Percentiles rank a stretch among this genome's conserved stretches.
Evolutionary conservation across 768 basidiomycete species (phyloP).

Genomic region (Imleria badia): DNA sequence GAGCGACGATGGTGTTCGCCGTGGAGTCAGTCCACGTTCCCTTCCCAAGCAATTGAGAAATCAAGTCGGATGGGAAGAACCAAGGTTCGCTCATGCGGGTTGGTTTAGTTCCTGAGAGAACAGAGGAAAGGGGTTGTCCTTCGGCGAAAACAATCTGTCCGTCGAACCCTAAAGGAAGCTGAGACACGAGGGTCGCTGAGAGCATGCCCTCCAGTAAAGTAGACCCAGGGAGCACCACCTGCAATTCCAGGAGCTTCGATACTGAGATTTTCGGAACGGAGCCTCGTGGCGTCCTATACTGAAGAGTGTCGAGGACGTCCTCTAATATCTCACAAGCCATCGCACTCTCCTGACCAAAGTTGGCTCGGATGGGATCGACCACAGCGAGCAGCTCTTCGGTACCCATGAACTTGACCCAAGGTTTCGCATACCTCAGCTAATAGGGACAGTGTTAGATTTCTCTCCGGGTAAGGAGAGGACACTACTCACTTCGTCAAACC

Average conservation of each 20-base stretch:
- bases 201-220: conserved; percentile 48
- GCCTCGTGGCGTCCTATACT: conserved; percentile 1
- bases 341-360: background rate
- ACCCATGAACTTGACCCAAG: conserved; percentile 60
- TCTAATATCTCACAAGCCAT: conserved; percentile 31
- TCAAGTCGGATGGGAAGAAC: conserved; percentile 23
- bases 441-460: background rate
- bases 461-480: background rate
- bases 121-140: conserved; percentile 3
- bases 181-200: conserved; percentile 39
- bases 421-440: conserved; percentile 13
- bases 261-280: conserved; percentile 25
- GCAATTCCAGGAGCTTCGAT: conserved; percentile 40
- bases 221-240: conserved; percentile 34
- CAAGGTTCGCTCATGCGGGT: background rate
- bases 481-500: conserved; percentile 13
- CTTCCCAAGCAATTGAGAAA: conserved; percentile 40
- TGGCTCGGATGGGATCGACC: conserved; percentile 39
- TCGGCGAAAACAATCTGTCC: conserved; percentile 17
- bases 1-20: conserved; percentile 39
- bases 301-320: conserved; percentile 38
- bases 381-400: conserved; percentile 41
- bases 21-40: conserved; percentile 45
- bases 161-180: conserved; percentile 30
- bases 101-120: background rate